Percentiles rank a stretch among this genome's conserved stretches.
phyloP scores from a whole-genome alignment of 1,284 basidiomycete species.

The Phenoliferia sp. region DNA sequence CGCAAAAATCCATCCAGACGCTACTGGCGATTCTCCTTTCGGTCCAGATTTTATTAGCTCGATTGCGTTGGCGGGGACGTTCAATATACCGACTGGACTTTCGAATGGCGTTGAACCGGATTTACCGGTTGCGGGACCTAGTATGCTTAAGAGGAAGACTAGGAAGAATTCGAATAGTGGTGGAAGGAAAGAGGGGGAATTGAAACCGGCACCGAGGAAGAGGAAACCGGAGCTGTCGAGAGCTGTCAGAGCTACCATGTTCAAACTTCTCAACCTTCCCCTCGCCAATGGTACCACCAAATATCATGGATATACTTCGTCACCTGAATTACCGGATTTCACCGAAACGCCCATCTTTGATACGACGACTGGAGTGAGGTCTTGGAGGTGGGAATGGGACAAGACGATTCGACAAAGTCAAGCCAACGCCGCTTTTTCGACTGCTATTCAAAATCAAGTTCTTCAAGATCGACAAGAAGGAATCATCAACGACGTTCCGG shows the following conservation, averaged over 20 bases:
- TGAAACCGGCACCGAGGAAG: not conserved
- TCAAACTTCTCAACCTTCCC: not conserved
- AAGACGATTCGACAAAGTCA: conserved; percentile 1
- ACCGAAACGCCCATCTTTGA: not conserved
- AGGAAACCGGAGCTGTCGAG: not conserved
- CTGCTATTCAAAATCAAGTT: conserved; percentile 1
- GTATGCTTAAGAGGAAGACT: too few species aligned
- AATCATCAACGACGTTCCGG: not conserved
- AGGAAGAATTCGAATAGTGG: not conserved
- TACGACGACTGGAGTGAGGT: not conserved
- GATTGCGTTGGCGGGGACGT: not conserved
- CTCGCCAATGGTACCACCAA: not conserved
- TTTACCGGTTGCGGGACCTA: not conserved
- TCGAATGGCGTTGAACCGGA: not conserved
- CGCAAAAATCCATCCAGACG: not conserved
- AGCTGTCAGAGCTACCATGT: not conserved
- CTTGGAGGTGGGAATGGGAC: conserved; percentile 2
- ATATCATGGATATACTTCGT: conserved; percentile 1
- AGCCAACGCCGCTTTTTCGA: conserved; percentile 1
- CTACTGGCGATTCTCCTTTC: not conserved
- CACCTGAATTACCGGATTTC: conserved; percentile 1
- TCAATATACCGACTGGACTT: not conserved
- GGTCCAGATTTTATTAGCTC: not conserved
- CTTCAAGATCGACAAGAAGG: not conserved
- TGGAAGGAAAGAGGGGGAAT: not conserved